Base-by-base conservation (phyloP, 2,329 filamentous ascomycete species). In the Ophiostoma angusticollis region DNA sequence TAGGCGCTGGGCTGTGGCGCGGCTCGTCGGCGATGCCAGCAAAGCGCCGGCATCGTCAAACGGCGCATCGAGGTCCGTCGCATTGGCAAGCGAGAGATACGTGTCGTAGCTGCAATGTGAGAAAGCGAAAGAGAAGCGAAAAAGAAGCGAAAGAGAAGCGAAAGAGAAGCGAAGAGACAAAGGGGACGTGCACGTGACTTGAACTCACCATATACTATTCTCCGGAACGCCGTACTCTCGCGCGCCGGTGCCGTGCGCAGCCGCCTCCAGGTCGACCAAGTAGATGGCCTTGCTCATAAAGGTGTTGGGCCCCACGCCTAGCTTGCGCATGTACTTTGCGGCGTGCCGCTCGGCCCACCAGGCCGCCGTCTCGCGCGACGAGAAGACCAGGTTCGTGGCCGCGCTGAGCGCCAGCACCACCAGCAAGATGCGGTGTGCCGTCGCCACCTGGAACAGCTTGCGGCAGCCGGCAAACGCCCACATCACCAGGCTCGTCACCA, bases 261-360 rank as follows among this genome's bases (percentile, higher is more conserved):
- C 75, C 45, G 81, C 74, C 42, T 86, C 78, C 35, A 96, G 65
- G 56, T 96, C 89, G 37, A 68, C 69, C 40, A 95, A 61, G 54
- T 91, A 94, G 19, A 98, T 75, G 8, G 84, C 77, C 57, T 80
- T 85, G 59, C 80, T 83, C 83, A 95, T 89, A 45, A 80, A 72
- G 16, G 70, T 59, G 49, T 93, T 81, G 7, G 87, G 84, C 3
- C 73, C 71, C 7, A 96, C 77, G 9, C 89, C 89, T 12, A 96
- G 62, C 11, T 78, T 70, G 24, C 67, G 65, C 85, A 98, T 91
- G 57, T 89, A 94, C 29, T 69, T 78, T 13, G 71, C 72, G 1
- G 87, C 85, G 43, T 74, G 79, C 41, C 85, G 74, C 60, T 96
- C 89, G 32, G 74, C 70, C 81, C 84, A 94, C 86, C 86, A 96